A percentile compares a stretch with the other conserved stretches of the same genome.
Conservation (phyloP, 2,329 filamentous ascomycete species). For the Phyllosticta capitalensis region DNA sequence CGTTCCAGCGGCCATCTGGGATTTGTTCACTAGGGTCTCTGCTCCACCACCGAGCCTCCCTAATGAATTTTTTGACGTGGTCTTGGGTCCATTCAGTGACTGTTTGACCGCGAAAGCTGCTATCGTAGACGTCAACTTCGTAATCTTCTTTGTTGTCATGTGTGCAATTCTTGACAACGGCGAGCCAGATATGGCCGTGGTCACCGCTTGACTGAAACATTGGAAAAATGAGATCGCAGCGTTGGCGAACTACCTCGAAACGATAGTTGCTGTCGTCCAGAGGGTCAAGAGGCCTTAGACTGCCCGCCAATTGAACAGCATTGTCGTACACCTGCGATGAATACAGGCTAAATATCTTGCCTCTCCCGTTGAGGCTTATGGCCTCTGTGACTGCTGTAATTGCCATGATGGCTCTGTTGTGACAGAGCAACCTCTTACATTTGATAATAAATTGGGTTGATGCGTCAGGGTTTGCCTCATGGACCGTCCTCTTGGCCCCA, state of each 20-base stretch:
- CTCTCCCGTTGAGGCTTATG: not conserved
- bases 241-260: not conserved
- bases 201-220: not conserved
- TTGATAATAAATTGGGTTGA: not conserved
- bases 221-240: not conserved
- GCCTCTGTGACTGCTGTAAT: not conserved
- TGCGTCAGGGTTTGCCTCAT: not conserved
- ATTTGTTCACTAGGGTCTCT: not conserved
- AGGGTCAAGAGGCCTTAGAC: not conserved
- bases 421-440: not conserved
- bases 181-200: not conserved
- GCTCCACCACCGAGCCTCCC: not conserved
- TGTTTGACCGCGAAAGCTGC: not conserved
- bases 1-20: not conserved
- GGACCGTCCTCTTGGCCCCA: not conserved
- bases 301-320: not conserved
- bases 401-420: not conserved
- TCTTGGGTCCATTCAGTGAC: not conserved
- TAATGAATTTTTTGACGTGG: not conserved
- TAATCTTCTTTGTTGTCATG: not conserved
- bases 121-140: not conserved
- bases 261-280: not conserved
- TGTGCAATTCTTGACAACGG: not conserved
- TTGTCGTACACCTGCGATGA: not conserved
- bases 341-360: not conserved